A percentile compares a stretch with the other conserved stretches of the same genome.
phyloP scores from a whole-genome alignment of 225 moss, liverwort and hornwort genomes.

The Straminergon stramineum region DNA sequence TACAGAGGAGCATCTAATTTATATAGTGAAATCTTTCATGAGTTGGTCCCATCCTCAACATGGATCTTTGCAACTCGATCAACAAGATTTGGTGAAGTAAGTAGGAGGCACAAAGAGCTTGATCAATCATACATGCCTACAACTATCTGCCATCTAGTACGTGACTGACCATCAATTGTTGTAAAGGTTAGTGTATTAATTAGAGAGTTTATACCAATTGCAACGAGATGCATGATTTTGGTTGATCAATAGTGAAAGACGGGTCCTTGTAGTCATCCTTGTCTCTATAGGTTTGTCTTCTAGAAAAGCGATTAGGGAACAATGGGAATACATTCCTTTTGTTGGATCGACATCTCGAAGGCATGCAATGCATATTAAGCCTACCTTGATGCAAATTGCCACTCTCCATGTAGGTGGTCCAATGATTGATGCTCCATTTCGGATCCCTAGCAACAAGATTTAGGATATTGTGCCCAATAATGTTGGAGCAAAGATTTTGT shows the following conservation, averaged over 20 bases:
- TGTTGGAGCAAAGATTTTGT: too few species aligned
- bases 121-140: rapidly evolving
- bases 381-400: not conserved
- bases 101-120: rapidly evolving
- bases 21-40: rapidly evolving
- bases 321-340: rapidly evolving
- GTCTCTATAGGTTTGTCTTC: not conserved
- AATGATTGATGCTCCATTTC: not conserved
- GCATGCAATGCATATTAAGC: rapidly evolving
- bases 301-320: not conserved
- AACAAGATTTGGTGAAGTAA: rapidly evolving
- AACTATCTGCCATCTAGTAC: rapidly evolving
- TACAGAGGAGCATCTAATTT: rapidly evolving
- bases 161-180: not conserved
- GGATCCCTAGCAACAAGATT: not conserved
- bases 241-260: rapidly evolving
- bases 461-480: not conserved
- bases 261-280: not conserved
- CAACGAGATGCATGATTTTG: not conserved
- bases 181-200: not conserved
- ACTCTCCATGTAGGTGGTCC: rapidly evolving
- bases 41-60: rapidly evolving
- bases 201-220: not conserved
- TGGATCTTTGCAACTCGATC: rapidly evolving
- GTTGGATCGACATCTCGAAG: rapidly evolving